These are phyloP conservation scores for Rhizophagus sp. DNA, from an alignment of 192 early-diverging fungal species.

Conservation along the genomic window DNA sequence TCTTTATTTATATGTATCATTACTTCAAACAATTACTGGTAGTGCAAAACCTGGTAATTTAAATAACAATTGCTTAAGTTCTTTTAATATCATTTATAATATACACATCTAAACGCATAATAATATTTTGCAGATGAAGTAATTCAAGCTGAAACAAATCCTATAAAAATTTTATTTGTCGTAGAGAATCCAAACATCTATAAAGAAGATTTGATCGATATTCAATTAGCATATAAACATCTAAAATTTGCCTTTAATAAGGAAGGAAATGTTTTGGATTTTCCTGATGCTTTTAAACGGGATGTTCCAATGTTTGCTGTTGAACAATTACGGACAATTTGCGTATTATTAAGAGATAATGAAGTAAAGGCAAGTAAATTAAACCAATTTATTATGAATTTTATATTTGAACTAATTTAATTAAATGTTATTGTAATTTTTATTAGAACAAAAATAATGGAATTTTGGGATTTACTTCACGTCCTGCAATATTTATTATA, in stretches of 20 bases:
- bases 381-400: neutral
- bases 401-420: neutral
- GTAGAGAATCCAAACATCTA: conserved; percentile 28
- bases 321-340: neutral
- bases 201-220: conserved; percentile 26
- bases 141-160: neutral
- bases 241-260: neutral
- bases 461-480: conserved; percentile 16
- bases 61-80: neutral
- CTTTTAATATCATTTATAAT: neutral
- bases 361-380: neutral
- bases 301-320: conserved; percentile 8
- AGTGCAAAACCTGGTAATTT: conserved; percentile 5
- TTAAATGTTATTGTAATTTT: neutral
- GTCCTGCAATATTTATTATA: neutral
- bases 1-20: neutral
- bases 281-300: neutral
- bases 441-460: conserved; percentile 7
- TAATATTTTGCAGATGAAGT: neutral
- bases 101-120: too few relatives aligned
- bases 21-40: conserved; percentile 2
- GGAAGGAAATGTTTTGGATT: neutral
- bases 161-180: conserved; percentile 9
- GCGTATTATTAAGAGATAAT: neutral
- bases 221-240: conserved; percentile 20